Conservation (phyloP, 305 asterid genomes). For the Galium porrigens region DNA sequence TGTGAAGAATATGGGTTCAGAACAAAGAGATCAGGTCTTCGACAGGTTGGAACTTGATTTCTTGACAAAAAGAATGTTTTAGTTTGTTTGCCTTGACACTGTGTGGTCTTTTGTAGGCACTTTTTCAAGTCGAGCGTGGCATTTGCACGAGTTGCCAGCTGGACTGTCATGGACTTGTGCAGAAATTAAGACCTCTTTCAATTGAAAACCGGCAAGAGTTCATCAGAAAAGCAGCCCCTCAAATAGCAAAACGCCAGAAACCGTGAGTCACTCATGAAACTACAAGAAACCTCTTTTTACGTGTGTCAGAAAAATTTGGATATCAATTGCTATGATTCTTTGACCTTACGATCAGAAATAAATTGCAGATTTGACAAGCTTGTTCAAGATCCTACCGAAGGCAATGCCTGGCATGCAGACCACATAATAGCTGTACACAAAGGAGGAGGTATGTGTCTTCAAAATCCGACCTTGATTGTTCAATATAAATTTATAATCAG, state of each 20-base stretch:
- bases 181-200: conserved; percentile 48
- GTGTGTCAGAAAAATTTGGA: neutral
- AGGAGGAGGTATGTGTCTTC: conserved; percentile 60
- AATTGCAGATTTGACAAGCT: conserved; percentile 35
- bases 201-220: conserved; percentile 49
- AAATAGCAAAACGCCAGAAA: conserved; percentile 39
- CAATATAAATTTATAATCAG: neutral
- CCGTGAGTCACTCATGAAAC: conserved; percentile 32
- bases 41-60: conserved; percentile 42
- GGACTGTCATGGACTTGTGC: conserved; percentile 74
- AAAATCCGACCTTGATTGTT: conserved; percentile 1
- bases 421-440: conserved; percentile 75
- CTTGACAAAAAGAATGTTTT: conserved; percentile 11
- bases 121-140: conserved; percentile 74
- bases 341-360: neutral
- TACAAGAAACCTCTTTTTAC: neutral
- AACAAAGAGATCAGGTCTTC: conserved; percentile 57
- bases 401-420: conserved; percentile 98
- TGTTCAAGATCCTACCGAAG: conserved; percentile 59
- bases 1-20: conserved; percentile 65
- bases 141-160: conserved; percentile 62
- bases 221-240: conserved; percentile 54
- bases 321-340: neutral
- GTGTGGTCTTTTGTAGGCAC: conserved; percentile 38
- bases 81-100: conserved; percentile 19